phyloP scores from a whole-genome alignment of 805 yeast genomes.

The Monosporozyma yasuniensis region DNA sequence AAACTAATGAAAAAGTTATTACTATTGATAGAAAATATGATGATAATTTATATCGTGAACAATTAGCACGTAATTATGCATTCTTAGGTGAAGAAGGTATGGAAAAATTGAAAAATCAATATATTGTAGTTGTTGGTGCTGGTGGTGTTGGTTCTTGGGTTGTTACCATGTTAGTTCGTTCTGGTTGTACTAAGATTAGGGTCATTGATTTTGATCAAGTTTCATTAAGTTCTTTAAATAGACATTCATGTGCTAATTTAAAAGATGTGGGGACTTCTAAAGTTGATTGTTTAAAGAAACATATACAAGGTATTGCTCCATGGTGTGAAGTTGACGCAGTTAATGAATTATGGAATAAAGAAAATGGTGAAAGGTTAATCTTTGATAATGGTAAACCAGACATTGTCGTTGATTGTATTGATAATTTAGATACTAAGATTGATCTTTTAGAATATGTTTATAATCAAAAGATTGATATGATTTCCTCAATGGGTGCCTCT shows the following conservation, averaged over 20 bases:
- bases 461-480: slow-evolving; percentile 50
- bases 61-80: slow-evolving; percentile 87
- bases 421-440: slow-evolving; percentile 93
- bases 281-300: slow-evolving; percentile 69
- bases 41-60: slow-evolving; percentile 78
- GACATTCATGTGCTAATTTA: slow-evolving; percentile 91
- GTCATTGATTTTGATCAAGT: slow-evolving; percentile 96
- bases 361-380: slow-evolving; percentile 50
- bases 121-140: slow-evolving; percentile 78
- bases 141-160: slow-evolving; percentile 99
- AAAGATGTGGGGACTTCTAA: slow-evolving; percentile 89
- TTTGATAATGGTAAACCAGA: slow-evolving; percentile 52
- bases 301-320: slow-evolving; percentile 73
- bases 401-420: slow-evolving; percentile 89
- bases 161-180: slow-evolving; percentile 79
- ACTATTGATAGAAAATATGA: slow-evolving; percentile 29
- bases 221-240: slow-evolving; percentile 77
- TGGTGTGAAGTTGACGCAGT: slow-evolving; percentile 79
- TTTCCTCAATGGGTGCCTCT: slow-evolving; percentile 96
- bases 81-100: slow-evolving; percentile 84
- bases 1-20: background rate
- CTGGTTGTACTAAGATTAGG: slow-evolving; percentile 74
- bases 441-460: slow-evolving; percentile 73
- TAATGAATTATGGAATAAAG: slow-evolving; percentile 68
- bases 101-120: slow-evolving; percentile 56